Evolutionary conservation across 2,329 filamentous ascomycete species (phyloP).

Genomic region (Cladosporium cucumerinum): DNA sequence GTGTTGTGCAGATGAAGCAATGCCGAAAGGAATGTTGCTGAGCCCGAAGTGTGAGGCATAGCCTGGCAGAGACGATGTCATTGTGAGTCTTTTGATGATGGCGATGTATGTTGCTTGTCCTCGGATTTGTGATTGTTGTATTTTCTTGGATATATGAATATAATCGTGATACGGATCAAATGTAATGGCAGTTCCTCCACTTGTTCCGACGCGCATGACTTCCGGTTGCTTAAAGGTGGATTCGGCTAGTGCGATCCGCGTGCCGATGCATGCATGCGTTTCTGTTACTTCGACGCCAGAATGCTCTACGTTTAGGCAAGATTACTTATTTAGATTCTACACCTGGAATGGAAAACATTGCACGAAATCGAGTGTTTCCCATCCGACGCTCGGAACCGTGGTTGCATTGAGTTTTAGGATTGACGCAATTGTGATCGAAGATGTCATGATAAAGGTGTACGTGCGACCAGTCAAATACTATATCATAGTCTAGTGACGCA

Average conservation of each 20-base stretch:
- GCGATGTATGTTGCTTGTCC: neutral
- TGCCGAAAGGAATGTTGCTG: conserved; percentile 53
- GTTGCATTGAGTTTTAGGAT: neutral
- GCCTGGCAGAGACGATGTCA: conserved; percentile 22
- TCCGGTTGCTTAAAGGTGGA: neutral
- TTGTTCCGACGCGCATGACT: neutral
- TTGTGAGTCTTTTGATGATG: neutral
- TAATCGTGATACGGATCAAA: neutral
- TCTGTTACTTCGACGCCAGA: neutral
- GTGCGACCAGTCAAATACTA: neutral
- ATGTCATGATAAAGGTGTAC: neutral
- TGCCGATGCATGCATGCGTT: neutral
- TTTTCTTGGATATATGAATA: neutral
- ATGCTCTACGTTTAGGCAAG: neutral
- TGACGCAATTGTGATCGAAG: neutral
- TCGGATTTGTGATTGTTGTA: neutral
- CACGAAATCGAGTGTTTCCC: neutral
- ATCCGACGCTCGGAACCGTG: neutral
- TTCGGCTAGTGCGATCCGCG: neutral
- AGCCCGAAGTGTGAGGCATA: conserved; percentile 47
- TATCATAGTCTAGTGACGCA: neutral
- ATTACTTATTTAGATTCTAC: neutral
- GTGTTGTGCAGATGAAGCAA: conserved; percentile 44
- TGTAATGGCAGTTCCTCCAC: neutral
- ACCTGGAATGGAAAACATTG: too few relatives aligned